Base-by-base conservation (phyloP, 2,329 filamentous ascomycete genomes). In the Colletotrichum acutatum region DNA sequence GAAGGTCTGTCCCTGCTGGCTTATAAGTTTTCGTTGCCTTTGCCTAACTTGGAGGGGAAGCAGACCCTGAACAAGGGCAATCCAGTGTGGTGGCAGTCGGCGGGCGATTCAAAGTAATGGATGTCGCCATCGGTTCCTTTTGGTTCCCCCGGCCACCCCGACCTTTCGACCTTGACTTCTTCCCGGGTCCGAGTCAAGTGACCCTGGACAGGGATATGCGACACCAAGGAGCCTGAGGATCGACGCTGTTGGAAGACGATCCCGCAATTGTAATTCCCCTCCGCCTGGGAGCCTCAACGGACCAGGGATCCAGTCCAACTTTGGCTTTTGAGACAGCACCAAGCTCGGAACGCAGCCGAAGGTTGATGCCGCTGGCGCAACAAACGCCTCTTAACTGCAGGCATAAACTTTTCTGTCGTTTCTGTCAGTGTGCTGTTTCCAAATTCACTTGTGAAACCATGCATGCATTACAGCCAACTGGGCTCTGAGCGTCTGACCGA, bases 381-480 rank as follows among this genome's bases (percentile, higher is more conserved):
- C 56, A 52, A 42, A 56, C 30, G 8, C 19, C 34, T 46, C 46
- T 58, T 22, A 28, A 32, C 30, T 60, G 49, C 67, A 57, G 49
- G 71, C 71, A 73, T 73, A n/a, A 73, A 66, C 46, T 71, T 11
- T 66, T 16, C 56, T 30, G 28, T 37, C 22, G 19, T 56, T 52
- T 61, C 66, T 60, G 61, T 32, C 61, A 71, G 56, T 54, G 52
- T 57, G 19, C 58, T 70, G 71, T 73, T 73, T 73, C 71, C 71
- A 59, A 73, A 61, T 52, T 5, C 16, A n/a, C 60, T 70, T 65
- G 49, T 72, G 71, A 72, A 72, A 72, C 71, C 60, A n/a, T 37
- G 34, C 70, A 19, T 64, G 71, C 71, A 65, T 73, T 66, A 61
- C 32, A 53, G 42, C 59, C 54, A 53, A 34, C 24, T 9, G 61